Evolutionary conservation across 2,329 filamentous ascomycete genomes (phyloP), one percentile per base, ranked within the genome.

Genomic region (Aphanocladium album): DNA sequence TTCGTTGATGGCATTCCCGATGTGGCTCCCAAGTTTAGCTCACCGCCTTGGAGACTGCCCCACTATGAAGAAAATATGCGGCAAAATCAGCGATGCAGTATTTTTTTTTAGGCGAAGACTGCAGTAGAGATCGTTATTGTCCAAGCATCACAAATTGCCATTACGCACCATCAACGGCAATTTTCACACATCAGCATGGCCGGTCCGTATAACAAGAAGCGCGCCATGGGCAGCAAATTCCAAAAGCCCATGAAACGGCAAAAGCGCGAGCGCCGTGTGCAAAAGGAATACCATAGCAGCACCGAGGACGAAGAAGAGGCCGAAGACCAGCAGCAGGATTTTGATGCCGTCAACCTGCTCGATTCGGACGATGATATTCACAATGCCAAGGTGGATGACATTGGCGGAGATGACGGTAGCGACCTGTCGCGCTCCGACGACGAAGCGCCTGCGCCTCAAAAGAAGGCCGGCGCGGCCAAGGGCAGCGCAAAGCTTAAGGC

Each of bases 281-380:
- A 78, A 62, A 66, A 79, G 62, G 73, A 77, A 60, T 83, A 83
- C 71, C 75, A 83, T 71, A 83, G 80, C 74, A 79, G 79, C 61
- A 80, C 78, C n/a, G 80, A 78, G 41, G 71, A 73, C n/a, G 74
- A 75, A 9, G 69, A 78, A 27, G 71, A 73, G n/a, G 74, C 74
- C 11, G 69, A 74, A 5, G 71, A 73, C 25, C 41, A 71, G 12
- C 70, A 71, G 33, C 68, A 77, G 53, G 74, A 76, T 57, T 83
- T 83, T 68, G 72, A 77, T 33, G 77, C 81, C 2, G 79, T 83
- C 63, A 78, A 83, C 64, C 73, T 85, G 17, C 74, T 83, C 54
- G 82, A 84, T 68, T 84, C 81, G 5, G 82, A 85, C 66, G 82
- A 84, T 60, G 81, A 84, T 58, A 76, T 85, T 57, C 78, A 83